Evolutionary conservation across 441 rosid species (phyloP), one percentile per base, ranked within the genome.

Genomic region (Erodium texanum): DNA sequence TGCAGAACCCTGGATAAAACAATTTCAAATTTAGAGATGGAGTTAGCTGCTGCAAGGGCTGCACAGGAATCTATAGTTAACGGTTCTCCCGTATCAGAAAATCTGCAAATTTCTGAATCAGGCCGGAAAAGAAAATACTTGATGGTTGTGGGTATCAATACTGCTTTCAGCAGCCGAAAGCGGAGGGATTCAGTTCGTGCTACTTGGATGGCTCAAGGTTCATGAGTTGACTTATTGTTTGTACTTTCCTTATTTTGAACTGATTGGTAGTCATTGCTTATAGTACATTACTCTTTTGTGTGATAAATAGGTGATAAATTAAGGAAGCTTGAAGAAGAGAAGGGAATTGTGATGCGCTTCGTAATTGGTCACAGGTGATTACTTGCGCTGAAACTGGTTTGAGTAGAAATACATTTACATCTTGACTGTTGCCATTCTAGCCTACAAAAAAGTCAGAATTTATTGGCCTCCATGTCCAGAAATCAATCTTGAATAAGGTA

Each of bases 141-240:
- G 41, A 89, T 92, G 98, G 96, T 89, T 34, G 72, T 92, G 56
- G 98, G 98, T 10, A 77, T 92, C n/a, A 92, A 92, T 76, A 86
- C 96, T 65, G 96, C 98, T 7, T 92, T 92, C 78, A 92, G 94
- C 73, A 92, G 98, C 81, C 77, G 98, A 69, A 92, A 89, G 76
- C 87, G 93, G 22, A 86, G 98, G 77, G 98, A 92, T 76, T 89
- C 98, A 6, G 89, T 92, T 50, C 90, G 96, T 68, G 87, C 84
- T 56, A 87, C 95, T 69, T 92, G 98, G 98, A 89, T 92, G 98
- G 96, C 95, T 80, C 98, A 82, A 61, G 95, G 98, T 92, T 74
- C 71, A 82, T 74, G 65, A 34, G 52, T 62, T 65, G 18, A 41
- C 45, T 67, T 50, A 56, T 3, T 41, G 29, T 27, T 19, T 32